phyloP scores from a whole-genome alignment of 176 grass and related monocot species.

The Hordeum vulgare region DNA sequence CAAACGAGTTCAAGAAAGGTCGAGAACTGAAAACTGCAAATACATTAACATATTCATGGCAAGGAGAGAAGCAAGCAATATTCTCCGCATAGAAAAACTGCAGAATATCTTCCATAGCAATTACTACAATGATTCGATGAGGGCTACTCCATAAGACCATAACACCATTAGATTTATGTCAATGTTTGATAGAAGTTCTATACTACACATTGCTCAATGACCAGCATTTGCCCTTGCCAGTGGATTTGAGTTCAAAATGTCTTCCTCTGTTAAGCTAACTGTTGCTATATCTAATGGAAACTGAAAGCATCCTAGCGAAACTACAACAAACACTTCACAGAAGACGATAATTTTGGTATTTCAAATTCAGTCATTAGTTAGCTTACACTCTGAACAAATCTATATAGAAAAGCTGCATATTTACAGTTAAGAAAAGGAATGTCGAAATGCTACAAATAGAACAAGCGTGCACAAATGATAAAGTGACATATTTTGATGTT shows the following conservation, averaged over 20 bases:
- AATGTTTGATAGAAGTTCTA: neutral
- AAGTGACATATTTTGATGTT: neutral
- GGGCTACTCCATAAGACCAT: neutral
- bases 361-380: neutral
- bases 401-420: neutral
- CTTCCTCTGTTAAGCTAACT: neutral
- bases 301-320: neutral
- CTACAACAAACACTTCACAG: neutral
- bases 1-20: constrained; percentile 11
- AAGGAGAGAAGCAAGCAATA: neutral
- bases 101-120: neutral
- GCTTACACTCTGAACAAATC: neutral
- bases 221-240: neutral
- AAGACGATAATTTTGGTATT: neutral
- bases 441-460: neutral
- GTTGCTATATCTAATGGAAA: constrained; percentile 5
- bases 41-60: neutral
- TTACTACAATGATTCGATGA: neutral
- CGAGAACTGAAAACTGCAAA: neutral
- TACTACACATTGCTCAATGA: neutral
- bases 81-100: neutral
- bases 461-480: neutral
- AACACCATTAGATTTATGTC: neutral
- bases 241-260: neutral
- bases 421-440: neutral